Evolutionary conservation across 371 early-diverging fungal genomes (phyloP).

Genomic region (Lichtheimia ramosa): DNA sequence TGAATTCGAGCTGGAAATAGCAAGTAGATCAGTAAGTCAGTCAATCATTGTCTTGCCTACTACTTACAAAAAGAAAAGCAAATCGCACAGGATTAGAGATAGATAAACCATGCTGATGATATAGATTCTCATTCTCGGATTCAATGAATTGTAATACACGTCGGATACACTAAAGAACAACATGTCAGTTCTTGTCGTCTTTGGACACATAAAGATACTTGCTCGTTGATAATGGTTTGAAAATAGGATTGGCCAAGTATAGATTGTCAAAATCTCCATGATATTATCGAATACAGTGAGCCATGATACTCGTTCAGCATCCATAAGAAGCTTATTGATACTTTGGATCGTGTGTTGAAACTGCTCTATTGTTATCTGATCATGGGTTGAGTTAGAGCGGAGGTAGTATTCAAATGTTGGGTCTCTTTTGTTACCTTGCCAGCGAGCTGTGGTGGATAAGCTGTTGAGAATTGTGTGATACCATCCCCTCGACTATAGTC

Average conservation of each 20-base stretch:
- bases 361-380: constrained; percentile 33
- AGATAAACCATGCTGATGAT: constrained; percentile 32
- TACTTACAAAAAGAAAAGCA: constrained; percentile 53
- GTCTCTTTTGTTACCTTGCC: constrained; percentile 31
- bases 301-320: constrained; percentile 42
- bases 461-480: constrained; percentile 42
- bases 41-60: too few species aligned
- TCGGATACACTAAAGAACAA: constrained; percentile 26
- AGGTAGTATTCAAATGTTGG: too few species aligned
- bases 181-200: neutral
- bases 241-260: constrained; percentile 45
- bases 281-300: constrained; percentile 44
- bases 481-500: constrained; percentile 52
- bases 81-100: constrained; percentile 46
- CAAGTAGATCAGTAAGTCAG: too few species aligned
- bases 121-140: constrained; percentile 32
- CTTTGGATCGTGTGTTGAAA: constrained; percentile 38
- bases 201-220: neutral
- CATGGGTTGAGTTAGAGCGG: neutral
- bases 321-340: constrained; percentile 37
- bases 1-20: too few species aligned
- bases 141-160: constrained; percentile 40
- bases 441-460: constrained; percentile 34
- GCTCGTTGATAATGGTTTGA: constrained; percentile 50
- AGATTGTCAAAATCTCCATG: constrained; percentile 46